Conservation (phyloP, 2,329 filamentous ascomycete species). For the Xylariaceae sp. region DNA sequence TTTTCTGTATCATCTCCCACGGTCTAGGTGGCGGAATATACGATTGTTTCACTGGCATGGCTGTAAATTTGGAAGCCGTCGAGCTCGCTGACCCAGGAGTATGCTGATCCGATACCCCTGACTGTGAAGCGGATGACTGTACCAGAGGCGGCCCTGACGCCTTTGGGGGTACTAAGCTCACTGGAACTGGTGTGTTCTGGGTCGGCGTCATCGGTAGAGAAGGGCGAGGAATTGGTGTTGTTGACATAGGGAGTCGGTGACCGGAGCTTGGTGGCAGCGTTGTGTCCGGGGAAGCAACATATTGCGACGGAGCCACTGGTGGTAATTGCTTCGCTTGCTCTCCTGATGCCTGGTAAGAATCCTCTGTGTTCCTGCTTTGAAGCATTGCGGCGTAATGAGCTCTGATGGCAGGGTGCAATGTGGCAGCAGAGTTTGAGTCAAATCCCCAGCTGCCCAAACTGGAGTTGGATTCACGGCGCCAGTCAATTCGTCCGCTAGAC, state of each 20-base stretch:
- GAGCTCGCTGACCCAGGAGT: conserved; percentile 1
- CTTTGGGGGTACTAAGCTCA: conserved; percentile 6
- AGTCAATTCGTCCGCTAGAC: conserved; percentile 3
- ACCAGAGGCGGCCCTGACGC: conserved; percentile 9
- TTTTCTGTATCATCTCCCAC: conserved; percentile 26
- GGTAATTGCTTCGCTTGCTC: neutral
- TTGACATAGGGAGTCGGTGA: conserved; percentile 5
- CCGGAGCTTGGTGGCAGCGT: neutral
- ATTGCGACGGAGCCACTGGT: conserved; percentile 1
- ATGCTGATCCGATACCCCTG: conserved; percentile 1
- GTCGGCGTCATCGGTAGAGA: conserved; percentile 3
- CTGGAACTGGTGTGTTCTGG: neutral
- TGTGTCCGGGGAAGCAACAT: too few species aligned
- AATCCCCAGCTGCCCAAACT: conserved; percentile 8
- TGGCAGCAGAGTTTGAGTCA: conserved; percentile 8
- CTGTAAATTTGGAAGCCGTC: conserved; percentile 5
- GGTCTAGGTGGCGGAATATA: conserved; percentile 27
- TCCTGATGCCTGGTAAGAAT: conserved; percentile 4
- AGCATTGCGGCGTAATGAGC: conserved; percentile 27
- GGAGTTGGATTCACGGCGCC: conserved; percentile 2
- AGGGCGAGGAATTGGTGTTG: conserved; percentile 11
- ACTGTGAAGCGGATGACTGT: conserved; percentile 15
- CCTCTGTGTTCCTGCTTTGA: conserved; percentile 17
- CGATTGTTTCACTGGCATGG: conserved; percentile 18
- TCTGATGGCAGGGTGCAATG: conserved; percentile 28